These are phyloP conservation scores for Penicillium glabrum DNA, from an alignment of 2,329 filamentous ascomycete genomes.

Conservation along the genomic window DNA sequence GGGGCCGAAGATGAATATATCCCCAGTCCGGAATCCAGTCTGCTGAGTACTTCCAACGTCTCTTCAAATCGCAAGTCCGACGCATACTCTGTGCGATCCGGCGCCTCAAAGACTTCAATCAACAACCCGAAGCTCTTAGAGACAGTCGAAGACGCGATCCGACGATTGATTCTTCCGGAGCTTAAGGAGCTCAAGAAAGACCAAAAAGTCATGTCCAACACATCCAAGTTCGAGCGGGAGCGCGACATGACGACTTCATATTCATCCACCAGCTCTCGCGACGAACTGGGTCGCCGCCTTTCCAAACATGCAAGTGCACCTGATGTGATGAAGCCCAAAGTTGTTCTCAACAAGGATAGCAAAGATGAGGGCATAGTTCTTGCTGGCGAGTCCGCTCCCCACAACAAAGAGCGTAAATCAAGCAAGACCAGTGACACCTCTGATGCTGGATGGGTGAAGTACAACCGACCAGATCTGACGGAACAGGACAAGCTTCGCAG, in stretches of 20 bases:
- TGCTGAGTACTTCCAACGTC: slow-evolving; percentile 58
- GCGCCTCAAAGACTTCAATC: slow-evolving; percentile 69
- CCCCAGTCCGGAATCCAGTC: slow-evolving; percentile 61
- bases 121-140: slow-evolving; percentile 90
- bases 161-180: slow-evolving; percentile 85
- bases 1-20: slow-evolving; percentile 51
- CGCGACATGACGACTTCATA: slow-evolving; percentile 63
- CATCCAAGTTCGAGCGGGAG: slow-evolving; percentile 66
- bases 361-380: slow-evolving; percentile 60
- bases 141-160: slow-evolving; percentile 90
- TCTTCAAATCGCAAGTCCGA: slow-evolving; percentile 57
- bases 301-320: slow-evolving; percentile 64
- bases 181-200: slow-evolving; percentile 88
- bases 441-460: slow-evolving; percentile 46
- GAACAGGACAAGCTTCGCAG: slow-evolving; percentile 54
- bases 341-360: slow-evolving; percentile 59
- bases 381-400: slow-evolving; percentile 52
- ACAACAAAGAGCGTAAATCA: slow-evolving; percentile 53
- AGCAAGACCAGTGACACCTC: slow-evolving; percentile 53
- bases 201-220: slow-evolving; percentile 73
- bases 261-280: slow-evolving; percentile 57
- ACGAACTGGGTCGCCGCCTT: slow-evolving; percentile 54
- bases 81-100: slow-evolving; percentile 59
- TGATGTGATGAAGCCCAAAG: slow-evolving; percentile 61
- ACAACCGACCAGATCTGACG: slow-evolving; percentile 48